Evolutionary conservation across 2,329 filamentous ascomycete species (phyloP).

Genomic region (Emmonsiellopsis sp.): DNA sequence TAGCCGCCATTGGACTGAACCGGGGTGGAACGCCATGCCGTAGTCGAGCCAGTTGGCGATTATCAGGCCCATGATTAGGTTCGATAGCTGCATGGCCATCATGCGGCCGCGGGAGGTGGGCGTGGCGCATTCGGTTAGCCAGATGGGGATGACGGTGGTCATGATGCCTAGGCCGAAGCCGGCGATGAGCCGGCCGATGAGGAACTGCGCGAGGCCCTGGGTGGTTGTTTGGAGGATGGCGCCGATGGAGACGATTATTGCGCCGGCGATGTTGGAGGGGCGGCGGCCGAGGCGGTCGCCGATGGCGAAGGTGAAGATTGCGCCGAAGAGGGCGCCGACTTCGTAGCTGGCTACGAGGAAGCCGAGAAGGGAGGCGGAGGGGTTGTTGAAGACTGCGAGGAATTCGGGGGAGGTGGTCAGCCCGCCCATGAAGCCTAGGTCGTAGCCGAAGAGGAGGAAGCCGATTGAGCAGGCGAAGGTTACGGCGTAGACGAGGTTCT

Average conservation of each 20-base stretch:
- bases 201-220: conserved; percentile 13
- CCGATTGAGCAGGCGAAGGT: conserved; percentile 1
- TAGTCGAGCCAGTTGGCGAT: conserved; percentile 25
- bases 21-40: conserved; percentile 14
- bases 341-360: conserved; percentile 19
- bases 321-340: conserved; percentile 19
- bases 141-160: conserved; percentile 19
- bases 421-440: conserved; percentile 33
- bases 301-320: conserved; percentile 24
- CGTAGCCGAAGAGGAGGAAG: conserved; percentile 35
- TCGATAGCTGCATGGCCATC: conserved; percentile 31
- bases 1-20: conserved; percentile 18
- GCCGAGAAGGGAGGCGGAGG: conserved; percentile 13
- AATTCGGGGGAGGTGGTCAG: background rate
- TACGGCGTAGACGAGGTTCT: background rate
- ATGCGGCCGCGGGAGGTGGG: conserved; percentile 36
- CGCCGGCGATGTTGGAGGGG: conserved; percentile 33
- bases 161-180: conserved; percentile 18
- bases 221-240: conserved; percentile 16
- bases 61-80: conserved; percentile 17
- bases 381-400: background rate
- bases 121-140: conserved; percentile 13
- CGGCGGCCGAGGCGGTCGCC: conserved; percentile 36
- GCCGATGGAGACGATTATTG: conserved; percentile 17
- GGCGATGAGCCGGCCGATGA: conserved; percentile 17